These are phyloP conservation scores for Saccharomycodes ludwigii DNA, from an alignment of 805 yeast genomes.

Conservation along the genomic window DNA sequence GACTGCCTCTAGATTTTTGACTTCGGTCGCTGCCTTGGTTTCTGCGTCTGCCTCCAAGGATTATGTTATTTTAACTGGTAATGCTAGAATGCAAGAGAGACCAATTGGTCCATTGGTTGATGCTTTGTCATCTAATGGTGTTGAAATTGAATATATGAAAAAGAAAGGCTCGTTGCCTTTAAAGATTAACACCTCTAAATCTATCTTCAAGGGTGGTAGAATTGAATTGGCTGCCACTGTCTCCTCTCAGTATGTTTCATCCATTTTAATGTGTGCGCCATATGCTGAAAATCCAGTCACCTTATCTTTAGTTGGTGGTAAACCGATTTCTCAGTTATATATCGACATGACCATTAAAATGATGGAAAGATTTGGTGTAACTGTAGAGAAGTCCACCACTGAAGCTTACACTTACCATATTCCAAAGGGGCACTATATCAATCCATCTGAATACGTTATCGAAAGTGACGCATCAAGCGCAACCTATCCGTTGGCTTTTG, in stretches of 20 bases:
- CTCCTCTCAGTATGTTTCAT: constrained; percentile 94
- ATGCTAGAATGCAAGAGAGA: constrained; percentile 92
- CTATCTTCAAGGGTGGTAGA: constrained; percentile 69
- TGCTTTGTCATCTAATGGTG: constrained; percentile 74
- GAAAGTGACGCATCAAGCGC: constrained; percentile 98
- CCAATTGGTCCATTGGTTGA: constrained; percentile 95
- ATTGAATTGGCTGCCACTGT: constrained; percentile 92
- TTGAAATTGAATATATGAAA: constrained; percentile 58
- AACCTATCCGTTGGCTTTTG: constrained; percentile 93
- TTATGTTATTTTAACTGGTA: constrained; percentile 71
- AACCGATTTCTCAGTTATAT: constrained; percentile 90
- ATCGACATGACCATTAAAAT: constrained; percentile 94
- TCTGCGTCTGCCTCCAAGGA: constrained; percentile 30
- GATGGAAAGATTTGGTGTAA: constrained; percentile 85
- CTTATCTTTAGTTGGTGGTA: constrained; percentile 83
- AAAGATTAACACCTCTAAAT: constrained; percentile 52
- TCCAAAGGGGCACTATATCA: constrained; percentile 69
- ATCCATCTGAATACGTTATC: constrained; percentile 76
- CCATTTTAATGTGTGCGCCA: constrained; percentile 95
- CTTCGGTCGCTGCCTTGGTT: constrained; percentile 84
- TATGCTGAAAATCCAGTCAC: constrained; percentile 85
- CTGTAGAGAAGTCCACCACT: constrained; percentile 53
- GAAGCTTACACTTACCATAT: constrained; percentile 82
- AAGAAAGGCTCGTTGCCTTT: constrained; percentile 78
- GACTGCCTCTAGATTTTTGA: constrained; percentile 90